These are phyloP conservation scores for Comarum palustre DNA, from an alignment of 306 rosid species.

Conservation along the genomic window DNA sequence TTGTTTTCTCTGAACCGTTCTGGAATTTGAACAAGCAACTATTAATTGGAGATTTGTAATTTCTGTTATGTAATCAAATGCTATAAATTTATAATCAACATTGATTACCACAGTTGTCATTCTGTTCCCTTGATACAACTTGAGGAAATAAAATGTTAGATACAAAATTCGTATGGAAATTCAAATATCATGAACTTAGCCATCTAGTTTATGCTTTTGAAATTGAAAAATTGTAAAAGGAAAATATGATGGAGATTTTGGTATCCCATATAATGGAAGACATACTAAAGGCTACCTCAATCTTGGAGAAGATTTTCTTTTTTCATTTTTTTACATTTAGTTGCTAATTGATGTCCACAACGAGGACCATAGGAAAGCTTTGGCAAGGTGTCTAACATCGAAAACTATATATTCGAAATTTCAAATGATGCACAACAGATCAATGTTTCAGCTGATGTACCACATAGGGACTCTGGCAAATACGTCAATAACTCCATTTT, in stretches of 20 bases:
- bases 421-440: not conserved
- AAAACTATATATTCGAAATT: no score
- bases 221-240: no score
- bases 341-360: no score
- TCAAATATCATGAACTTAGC: no score
- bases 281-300: not conserved
- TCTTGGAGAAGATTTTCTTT: no score
- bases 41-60: conserved; percentile 12
- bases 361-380: no score
- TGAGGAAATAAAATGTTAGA: not conserved
- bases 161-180: not conserved
- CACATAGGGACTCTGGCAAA: not conserved
- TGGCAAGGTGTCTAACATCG: no score
- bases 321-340: no score
- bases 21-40: not conserved
- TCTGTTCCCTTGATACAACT: not conserved
- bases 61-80: not conserved
- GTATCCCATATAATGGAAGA: not conserved
- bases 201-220: no score
- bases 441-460: not conserved
- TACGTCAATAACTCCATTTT: not conserved
- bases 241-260: no score
- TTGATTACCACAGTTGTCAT: not conserved
- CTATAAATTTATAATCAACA: not conserved
- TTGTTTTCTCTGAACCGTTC: not conserved